Percentiles rank a stretch among this genome's conserved stretches.
Evolutionary conservation across 1,139 yeast genomes (phyloP).

Genomic region (Magnusiomyces fungicola): DNA sequence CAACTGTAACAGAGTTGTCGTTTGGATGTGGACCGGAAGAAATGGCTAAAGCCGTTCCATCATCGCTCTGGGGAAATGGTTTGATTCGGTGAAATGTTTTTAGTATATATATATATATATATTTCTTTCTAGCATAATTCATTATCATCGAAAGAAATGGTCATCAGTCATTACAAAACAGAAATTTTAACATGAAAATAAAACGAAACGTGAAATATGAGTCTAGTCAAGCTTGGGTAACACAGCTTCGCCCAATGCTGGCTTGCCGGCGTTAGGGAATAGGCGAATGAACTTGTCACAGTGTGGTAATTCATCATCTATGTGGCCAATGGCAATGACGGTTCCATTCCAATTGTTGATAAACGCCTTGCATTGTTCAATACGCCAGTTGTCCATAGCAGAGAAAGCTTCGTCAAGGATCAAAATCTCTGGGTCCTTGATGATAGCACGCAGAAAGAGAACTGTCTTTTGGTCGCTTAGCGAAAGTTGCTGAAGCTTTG

Average conservation of each 20-base stretch:
- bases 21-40: no score
- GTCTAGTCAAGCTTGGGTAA: no score
- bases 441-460: conserved; percentile 64
- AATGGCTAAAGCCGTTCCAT: no score
- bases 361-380: conserved; percentile 59
- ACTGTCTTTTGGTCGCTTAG: conserved; percentile 75
- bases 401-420: conserved; percentile 91
- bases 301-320: conserved; percentile 52
- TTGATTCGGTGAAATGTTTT: no score
- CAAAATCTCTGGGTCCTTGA: conserved; percentile 67
- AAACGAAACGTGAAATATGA: no score
- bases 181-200: no score
- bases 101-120: no score
- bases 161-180: background rate
- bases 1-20: no score
- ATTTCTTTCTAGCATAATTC: background rate
- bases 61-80: no score
- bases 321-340: conserved; percentile 72
- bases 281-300: conserved; percentile 46
- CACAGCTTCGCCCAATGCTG: conserved; percentile 1
- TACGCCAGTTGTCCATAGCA: conserved; percentile 69
- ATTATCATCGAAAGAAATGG: background rate
- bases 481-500: conserved; percentile 45
- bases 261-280: conserved; percentile 19
- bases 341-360: conserved; percentile 60